Percentiles rank a stretch among this genome's conserved stretches.
These are phyloP conservation scores for Ustilago trichophora DNA, from an alignment of 1,284 basidiomycete species.

Conservation along the genomic window DNA sequence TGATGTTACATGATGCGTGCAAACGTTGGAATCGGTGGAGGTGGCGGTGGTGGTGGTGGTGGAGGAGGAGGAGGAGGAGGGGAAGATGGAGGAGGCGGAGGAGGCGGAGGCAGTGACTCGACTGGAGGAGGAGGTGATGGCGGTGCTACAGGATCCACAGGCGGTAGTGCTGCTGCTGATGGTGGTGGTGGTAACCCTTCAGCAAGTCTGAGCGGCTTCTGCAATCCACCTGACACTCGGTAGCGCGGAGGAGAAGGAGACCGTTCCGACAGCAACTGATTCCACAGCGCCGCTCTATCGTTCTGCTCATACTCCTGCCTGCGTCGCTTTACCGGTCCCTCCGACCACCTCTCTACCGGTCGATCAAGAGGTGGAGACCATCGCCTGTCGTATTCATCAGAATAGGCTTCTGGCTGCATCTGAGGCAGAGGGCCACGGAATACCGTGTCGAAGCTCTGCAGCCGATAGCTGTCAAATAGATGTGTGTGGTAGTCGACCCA, in stretches of 20 bases:
- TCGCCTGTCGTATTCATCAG: not conserved
- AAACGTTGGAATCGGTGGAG: too few species aligned
- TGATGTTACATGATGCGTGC: not conserved
- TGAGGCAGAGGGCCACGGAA: constrained; percentile 19
- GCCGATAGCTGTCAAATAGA: constrained; percentile 27
- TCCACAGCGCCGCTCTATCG: constrained; percentile 13
- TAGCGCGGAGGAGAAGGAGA: constrained; percentile 12
- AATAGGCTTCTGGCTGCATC: not conserved
- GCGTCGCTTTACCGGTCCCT: not conserved
- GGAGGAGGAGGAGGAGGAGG: constrained; percentile 2
- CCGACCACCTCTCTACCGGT: not conserved
- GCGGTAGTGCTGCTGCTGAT: not conserved
- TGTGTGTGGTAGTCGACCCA: constrained; percentile 31
- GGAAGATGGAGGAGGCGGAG: constrained; percentile 5
- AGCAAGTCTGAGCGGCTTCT: too few species aligned
- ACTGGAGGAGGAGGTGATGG: not conserved
- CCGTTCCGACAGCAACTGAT: constrained; percentile 3
- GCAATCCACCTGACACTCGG: too few species aligned
- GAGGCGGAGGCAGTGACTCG: constrained; percentile 8
- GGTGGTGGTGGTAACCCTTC: too few species aligned
- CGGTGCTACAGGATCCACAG: not conserved
- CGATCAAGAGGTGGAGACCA: not conserved
- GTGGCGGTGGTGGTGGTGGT: not conserved
- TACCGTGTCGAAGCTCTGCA: constrained; percentile 23
- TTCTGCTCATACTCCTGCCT: not conserved